Percentiles rank a stretch among this genome's conserved stretches.
These are phyloP conservation scores for Penicillium carneum DNA, from an alignment of 2,329 filamentous ascomycete species.

Conservation along the genomic window DNA sequence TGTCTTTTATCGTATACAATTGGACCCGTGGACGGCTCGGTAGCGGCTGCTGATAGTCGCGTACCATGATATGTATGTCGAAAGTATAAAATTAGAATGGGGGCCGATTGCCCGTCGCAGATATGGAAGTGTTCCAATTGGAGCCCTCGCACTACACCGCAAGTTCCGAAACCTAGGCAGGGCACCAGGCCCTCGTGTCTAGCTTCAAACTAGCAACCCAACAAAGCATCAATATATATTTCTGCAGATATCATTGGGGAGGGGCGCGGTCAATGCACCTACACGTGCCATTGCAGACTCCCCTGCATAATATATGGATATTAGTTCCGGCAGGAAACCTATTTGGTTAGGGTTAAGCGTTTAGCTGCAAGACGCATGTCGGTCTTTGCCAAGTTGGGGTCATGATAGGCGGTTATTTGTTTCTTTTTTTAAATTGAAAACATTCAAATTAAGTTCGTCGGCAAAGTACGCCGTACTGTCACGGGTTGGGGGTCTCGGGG, in stretches of 20 bases:
- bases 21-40: not conserved
- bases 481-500: not conserved
- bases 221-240: not conserved
- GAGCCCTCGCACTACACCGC: conserved; percentile 1
- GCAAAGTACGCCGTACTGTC: not conserved
- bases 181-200: not conserved
- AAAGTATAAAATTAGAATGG: not conserved
- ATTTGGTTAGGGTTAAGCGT: conserved; percentile 15
- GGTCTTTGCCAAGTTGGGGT: not conserved
- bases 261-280: conserved; percentile 1
- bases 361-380: not conserved
- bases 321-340: conserved; percentile 13
- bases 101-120: not conserved
- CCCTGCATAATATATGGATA: conserved; percentile 13
- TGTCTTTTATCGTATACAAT: not conserved
- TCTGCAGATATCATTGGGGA: conserved; percentile 1
- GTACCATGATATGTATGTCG: not conserved
- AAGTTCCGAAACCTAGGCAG: not conserved
- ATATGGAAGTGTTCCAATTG: not conserved
- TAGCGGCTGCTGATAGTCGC: not conserved
- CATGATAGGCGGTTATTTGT: not conserved
- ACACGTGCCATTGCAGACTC: not conserved
- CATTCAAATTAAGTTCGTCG: conserved; percentile 3
- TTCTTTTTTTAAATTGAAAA: not conserved
- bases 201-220: not conserved